Conservation (phyloP, 768 basidiomycete genomes). For the Paxillus ammoniavirescens region DNA sequence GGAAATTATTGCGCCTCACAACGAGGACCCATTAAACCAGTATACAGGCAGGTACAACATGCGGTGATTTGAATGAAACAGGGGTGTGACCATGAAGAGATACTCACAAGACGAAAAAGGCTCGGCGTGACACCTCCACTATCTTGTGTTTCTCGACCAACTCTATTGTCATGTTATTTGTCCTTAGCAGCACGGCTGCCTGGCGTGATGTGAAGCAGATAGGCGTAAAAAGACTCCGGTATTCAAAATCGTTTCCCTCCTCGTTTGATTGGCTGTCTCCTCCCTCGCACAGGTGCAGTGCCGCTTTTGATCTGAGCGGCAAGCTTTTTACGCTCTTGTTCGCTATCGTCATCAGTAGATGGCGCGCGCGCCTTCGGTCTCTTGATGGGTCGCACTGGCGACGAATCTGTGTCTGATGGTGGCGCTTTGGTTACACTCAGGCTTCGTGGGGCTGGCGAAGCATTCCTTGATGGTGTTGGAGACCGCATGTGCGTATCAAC, state of each 20-base stretch:
- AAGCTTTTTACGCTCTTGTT: conserved; percentile 46
- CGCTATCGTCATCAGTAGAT: conserved; percentile 59
- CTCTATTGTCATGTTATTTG: neutral
- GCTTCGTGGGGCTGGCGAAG: conserved; percentile 10
- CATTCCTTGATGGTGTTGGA: conserved; percentile 19
- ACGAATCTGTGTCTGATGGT: conserved; percentile 47
- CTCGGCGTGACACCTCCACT: neutral
- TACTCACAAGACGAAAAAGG: neutral
- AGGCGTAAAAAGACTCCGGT: neutral
- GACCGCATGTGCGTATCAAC: conserved; percentile 17
- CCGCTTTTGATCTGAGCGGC: conserved; percentile 42
- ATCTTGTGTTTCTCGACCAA: conserved; percentile 8
- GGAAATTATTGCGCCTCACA: neutral
- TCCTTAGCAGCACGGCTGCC: neutral
- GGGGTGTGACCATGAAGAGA: conserved; percentile 1
- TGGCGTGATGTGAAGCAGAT: neutral
- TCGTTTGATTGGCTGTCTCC: conserved; percentile 73
- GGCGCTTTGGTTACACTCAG: conserved; percentile 24
- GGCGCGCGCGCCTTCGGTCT: conserved; percentile 36
- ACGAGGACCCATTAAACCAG: neutral
- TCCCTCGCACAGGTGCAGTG: conserved; percentile 43
- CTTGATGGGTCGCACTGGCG: conserved; percentile 53
- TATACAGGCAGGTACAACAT: conserved; percentile 3
- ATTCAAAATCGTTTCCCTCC: conserved; percentile 71
- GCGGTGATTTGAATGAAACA: conserved; percentile 1